Percentiles rank a stretch among this genome's conserved stretches.
Conservation (phyloP, 192 early-diverging fungal genomes). For the Ramicandelaber brevisporus region DNA sequence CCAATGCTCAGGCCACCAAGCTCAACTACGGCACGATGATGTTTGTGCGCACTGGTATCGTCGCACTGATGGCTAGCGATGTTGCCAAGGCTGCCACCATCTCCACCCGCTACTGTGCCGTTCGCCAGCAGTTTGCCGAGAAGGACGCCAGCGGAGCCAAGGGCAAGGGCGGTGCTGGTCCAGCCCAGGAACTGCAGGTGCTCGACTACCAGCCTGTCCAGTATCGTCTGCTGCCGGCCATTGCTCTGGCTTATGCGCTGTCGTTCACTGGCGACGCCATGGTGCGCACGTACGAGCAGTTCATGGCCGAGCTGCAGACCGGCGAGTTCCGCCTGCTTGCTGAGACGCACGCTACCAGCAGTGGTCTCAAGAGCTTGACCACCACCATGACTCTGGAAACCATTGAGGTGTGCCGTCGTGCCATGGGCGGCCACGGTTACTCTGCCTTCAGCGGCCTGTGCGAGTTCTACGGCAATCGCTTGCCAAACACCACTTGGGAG, state of each 20-base stretch:
- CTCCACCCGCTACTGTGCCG: constrained; percentile 37
- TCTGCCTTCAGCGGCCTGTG: constrained; percentile 44
- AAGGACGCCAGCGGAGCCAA: no score
- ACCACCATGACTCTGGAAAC: constrained; percentile 36
- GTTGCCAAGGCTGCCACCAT: constrained; percentile 45
- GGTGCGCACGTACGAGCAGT: constrained; percentile 27
- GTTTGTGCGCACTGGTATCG: constrained; percentile 48
- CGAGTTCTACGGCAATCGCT: constrained; percentile 35
- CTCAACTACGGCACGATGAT: constrained; percentile 74
- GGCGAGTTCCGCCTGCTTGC: constrained; percentile 39
- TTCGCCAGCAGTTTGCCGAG: constrained; percentile 46
- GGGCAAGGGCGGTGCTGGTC: no score
- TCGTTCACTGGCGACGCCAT: constrained; percentile 44
- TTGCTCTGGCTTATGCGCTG: constrained; percentile 49
- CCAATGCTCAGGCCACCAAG: constrained; percentile 42
- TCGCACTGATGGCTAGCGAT: constrained; percentile 22
- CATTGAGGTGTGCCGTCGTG: constrained; percentile 46
- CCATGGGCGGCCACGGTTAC: constrained; percentile 57
- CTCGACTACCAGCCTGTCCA: constrained; percentile 61
- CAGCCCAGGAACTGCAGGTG: no score
- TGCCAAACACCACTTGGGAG: constrained; percentile 58
- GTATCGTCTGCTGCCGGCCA: constrained; percentile 37
- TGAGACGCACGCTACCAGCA: constrained; percentile 46
- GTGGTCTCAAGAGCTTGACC: constrained; percentile 47
- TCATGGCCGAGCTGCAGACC: constrained; percentile 20